Percentiles rank a stretch among this genome's conserved stretches.
Conservation (phyloP, 768 basidiomycete species). For the Ephemerocybe angulata region DNA sequence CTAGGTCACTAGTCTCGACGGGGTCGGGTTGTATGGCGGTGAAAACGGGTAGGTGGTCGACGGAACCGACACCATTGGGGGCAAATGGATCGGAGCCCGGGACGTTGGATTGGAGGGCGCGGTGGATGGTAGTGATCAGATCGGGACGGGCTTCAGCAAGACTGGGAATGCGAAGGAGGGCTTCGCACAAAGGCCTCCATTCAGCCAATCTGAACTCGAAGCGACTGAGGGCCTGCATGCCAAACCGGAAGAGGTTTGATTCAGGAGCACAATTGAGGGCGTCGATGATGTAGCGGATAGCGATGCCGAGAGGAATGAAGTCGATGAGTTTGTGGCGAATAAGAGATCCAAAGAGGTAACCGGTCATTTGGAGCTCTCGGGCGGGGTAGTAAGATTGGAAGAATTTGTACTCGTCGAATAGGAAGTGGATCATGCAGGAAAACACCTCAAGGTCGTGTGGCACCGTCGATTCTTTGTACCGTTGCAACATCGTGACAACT, state of each 20-base stretch:
- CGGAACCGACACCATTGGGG: background rate
- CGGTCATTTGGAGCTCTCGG: constrained; percentile 93
- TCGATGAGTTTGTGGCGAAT: constrained; percentile 93
- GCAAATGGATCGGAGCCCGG: constrained; percentile 27
- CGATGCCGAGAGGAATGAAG: constrained; percentile 91
- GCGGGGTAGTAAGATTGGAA: constrained; percentile 95
- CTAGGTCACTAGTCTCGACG: constrained; percentile 57
- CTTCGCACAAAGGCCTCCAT: constrained; percentile 91
- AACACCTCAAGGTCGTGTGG: constrained; percentile 92
- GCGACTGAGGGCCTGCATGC: constrained; percentile 81
- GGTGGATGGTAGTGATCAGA: constrained; percentile 64
- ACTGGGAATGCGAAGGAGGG: constrained; percentile 82
- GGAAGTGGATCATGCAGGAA: constrained; percentile 99
- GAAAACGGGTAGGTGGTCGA: constrained; percentile 58
- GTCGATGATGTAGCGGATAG: constrained; percentile 94
- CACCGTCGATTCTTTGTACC: constrained; percentile 78
- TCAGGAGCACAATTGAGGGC: constrained; percentile 89
- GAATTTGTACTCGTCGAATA: constrained; percentile 99
- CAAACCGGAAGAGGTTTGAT: constrained; percentile 93
- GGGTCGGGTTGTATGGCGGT: constrained; percentile 72
- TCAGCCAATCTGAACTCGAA: constrained; percentile 86
- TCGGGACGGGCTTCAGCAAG: constrained; percentile 85
- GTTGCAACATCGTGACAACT: constrained; percentile 83
- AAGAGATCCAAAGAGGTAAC: constrained; percentile 91
- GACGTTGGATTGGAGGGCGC: constrained; percentile 59